Evolutionary conservation across 805 yeast species (phyloP).

Genomic region (Candida railenensis): DNA sequence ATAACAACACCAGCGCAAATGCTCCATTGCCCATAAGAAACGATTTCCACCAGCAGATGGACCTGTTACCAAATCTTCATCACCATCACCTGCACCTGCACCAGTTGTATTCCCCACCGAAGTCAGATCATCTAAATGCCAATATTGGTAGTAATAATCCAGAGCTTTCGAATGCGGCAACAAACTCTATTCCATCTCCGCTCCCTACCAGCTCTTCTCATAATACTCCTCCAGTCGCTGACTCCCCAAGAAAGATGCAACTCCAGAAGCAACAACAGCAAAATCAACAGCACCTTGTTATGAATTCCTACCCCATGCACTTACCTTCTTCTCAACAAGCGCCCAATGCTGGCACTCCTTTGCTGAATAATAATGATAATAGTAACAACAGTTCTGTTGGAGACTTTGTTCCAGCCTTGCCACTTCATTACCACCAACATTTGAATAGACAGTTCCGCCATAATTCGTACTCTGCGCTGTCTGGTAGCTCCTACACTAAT

Average conservation of each 20-base stretch:
- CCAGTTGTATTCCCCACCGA: conserved; percentile 4
- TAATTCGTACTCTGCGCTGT: conserved; percentile 65
- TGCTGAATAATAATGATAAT: background rate
- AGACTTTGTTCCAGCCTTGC: conserved; percentile 6
- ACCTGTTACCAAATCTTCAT: background rate
- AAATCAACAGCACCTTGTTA: background rate
- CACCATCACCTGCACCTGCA: background rate
- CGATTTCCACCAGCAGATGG: background rate
- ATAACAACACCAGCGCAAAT: conserved; percentile 50
- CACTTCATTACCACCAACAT: background rate
- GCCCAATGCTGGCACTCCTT: background rate
- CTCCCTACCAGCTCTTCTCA: conserved; percentile 21
- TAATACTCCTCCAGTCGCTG: conserved; percentile 25
- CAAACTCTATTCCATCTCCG: conserved; percentile 21
- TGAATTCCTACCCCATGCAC: background rate
- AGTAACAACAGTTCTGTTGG: conserved; percentile 1
- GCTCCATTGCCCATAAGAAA: conserved; percentile 40
- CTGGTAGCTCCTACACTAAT: conserved; percentile 59
- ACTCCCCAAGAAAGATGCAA: conserved; percentile 11
- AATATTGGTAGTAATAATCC: background rate
- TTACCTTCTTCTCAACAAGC: background rate
- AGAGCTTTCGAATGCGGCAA: background rate
- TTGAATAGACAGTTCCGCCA: conserved; percentile 32
- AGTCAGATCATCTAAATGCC: background rate
- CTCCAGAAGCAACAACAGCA: conserved; percentile 4